Conservation (phyloP, 495 filamentous ascomycete genomes). For the Hyphodiscus hymeniophilus region DNA sequence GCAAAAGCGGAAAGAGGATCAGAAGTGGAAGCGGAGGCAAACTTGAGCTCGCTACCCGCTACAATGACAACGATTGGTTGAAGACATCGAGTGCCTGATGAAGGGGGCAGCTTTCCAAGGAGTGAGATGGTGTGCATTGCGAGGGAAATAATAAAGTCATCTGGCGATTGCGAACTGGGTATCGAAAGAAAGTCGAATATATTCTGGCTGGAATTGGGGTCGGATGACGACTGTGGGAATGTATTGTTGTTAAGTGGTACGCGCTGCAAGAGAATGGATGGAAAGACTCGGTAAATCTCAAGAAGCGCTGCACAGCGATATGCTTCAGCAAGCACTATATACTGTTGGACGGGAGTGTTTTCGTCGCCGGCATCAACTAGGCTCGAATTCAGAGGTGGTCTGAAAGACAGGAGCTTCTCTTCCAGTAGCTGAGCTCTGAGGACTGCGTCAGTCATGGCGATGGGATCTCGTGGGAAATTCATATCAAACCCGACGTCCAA, state of each 20-base stretch:
- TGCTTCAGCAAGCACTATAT: constrained; percentile 48
- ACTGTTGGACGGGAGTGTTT: constrained; percentile 47
- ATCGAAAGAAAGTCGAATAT: constrained; percentile 4
- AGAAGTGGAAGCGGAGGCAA: constrained; percentile 36
- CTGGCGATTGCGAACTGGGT: constrained; percentile 15
- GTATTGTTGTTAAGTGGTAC: constrained; percentile 24
- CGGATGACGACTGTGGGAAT: neutral
- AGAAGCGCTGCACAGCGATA: constrained; percentile 47
- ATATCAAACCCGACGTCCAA: constrained; percentile 14
- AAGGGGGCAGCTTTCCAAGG: constrained; percentile 41
- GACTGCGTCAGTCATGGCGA: constrained; percentile 34
- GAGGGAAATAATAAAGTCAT: constrained; percentile 44
- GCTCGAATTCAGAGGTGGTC: constrained; percentile 39
- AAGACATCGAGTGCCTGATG: constrained; percentile 46
- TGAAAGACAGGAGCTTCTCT: constrained; percentile 40
- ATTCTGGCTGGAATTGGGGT: neutral
- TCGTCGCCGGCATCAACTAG: constrained; percentile 46
- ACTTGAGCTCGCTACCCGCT: constrained; percentile 40
- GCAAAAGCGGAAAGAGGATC: constrained; percentile 36
- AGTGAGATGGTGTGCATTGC: constrained; percentile 43
- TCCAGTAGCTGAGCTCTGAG: constrained; percentile 40
- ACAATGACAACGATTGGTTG: constrained; percentile 47
- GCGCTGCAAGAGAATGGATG: constrained; percentile 38
- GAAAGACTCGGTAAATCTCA: constrained; percentile 48
- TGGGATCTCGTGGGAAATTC: constrained; percentile 30